Evolutionary conservation across 441 rosid species (phyloP).

Genomic region (Euphorbia corollata): DNA sequence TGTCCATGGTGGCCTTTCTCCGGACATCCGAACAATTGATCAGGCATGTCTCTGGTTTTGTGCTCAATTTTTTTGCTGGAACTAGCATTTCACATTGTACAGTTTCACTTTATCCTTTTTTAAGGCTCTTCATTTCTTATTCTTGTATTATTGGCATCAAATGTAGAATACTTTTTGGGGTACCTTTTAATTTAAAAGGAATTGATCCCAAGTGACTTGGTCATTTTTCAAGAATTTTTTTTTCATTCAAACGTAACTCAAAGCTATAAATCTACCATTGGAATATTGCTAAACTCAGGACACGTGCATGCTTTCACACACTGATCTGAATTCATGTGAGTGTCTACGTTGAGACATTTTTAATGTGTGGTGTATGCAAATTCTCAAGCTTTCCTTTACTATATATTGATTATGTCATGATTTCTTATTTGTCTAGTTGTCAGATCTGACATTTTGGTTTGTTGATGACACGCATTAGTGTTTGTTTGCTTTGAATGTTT

Average conservation of each 20-base stretch:
- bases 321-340: not conserved
- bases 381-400: not conserved
- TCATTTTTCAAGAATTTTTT: not conserved
- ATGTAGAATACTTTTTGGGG: not conserved
- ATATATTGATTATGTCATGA: not conserved
- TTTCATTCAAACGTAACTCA: not conserved
- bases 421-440: not conserved
- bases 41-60: constrained; percentile 45
- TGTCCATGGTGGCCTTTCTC: constrained; percentile 99
- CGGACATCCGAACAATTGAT: constrained; percentile 89
- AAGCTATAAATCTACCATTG: not conserved
- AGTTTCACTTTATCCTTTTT: not conserved
- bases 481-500: not conserved
- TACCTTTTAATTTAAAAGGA: not conserved
- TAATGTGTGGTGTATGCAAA: not conserved
- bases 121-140: not conserved
- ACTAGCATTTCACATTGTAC: not conserved
- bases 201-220: not conserved
- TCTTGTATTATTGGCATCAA: not conserved
- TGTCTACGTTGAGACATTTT: not conserved
- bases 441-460: not conserved
- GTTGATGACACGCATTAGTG: not conserved
- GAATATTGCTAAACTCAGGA: not conserved
- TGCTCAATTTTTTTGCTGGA: not conserved
- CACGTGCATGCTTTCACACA: not conserved